Base-by-base conservation (phyloP, 331 rosid genomes). In the Malus hybrid region DNA sequence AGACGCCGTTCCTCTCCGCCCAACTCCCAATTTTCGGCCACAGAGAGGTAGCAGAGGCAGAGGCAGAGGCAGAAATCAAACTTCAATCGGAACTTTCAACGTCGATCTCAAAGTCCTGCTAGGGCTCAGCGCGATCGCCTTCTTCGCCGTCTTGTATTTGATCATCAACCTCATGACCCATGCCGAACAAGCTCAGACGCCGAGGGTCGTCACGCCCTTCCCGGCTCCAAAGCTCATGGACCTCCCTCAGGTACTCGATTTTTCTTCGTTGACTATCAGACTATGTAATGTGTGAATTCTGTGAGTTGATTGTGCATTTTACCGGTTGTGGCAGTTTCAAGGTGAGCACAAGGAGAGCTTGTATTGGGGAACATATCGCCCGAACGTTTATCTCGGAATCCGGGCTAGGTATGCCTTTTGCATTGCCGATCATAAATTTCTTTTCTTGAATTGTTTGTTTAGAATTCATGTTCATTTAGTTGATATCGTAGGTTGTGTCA, bases 291-390 rank as follows among this genome's bases (percentile, higher is more conserved):
- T 20, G 24, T 28, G 68, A 48, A 73, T 74, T 29, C 60, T 63
- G 72, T 77, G 39, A 33, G 11, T 33, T 53, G n/a, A 66, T 76
- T 71, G 62, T 76, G 65, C 74, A 14, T 60, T 75, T 62, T 63
- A 1, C 36, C 3, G 74, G 57, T 39, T 50, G 66, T 77, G 50
- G 72, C 87, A 94, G 99, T 94, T 94, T 88, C 96, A 92, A 86
- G 99, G 97, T 24, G 83, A 85, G 83, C 99, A 94, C 77, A 87
- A 77, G 87, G 99, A 94, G 87, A 92, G 93, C 79, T 77, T 94
- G 90, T 92, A 92, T 56, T 94, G 99, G 97, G 99, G 99, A 82
- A 94, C 99, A 15, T 92, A 92, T 84, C 97, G 99, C 28, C 99
- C 99, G 26, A 93, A 90, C 58, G 86, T 83, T 6, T 94, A 94